Conservation (phyloP, 1,139 yeast genomes). For the Suhomyces chickasaworum region DNA sequence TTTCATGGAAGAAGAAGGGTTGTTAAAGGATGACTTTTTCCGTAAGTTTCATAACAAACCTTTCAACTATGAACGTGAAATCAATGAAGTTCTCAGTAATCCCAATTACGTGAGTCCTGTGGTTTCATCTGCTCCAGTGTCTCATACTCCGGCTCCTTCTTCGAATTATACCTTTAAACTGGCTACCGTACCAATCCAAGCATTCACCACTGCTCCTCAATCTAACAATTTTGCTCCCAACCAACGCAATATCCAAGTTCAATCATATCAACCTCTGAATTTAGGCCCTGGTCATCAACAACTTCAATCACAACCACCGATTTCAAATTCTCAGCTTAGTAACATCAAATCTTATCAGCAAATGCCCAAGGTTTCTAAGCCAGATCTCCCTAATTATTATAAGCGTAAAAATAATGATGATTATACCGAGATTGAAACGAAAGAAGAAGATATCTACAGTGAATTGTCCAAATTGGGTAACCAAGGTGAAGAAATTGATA, state of each 20-base stretch:
- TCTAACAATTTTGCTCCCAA: neutral
- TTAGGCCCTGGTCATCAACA: neutral
- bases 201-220: slow-evolving; percentile 10
- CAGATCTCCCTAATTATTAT: slow-evolving; percentile 7
- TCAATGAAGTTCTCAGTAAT: slow-evolving; percentile 19
- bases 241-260: slow-evolving; percentile 5
- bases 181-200: slow-evolving; percentile 13
- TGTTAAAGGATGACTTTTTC: slow-evolving; percentile 21
- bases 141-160: slow-evolving; percentile 12
- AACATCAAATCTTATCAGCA: slow-evolving; percentile 15
- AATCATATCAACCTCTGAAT: slow-evolving; percentile 1
- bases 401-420: slow-evolving; percentile 9
- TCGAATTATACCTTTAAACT: slow-evolving; percentile 16
- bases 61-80: slow-evolving; percentile 21
- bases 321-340: slow-evolving; percentile 5
- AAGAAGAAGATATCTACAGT: slow-evolving; percentile 17
- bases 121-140: slow-evolving; percentile 8
- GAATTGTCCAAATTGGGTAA: slow-evolving; percentile 20
- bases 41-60: slow-evolving; percentile 21
- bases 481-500: slow-evolving; percentile 15
- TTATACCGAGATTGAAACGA: slow-evolving; percentile 11
- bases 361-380: slow-evolving; percentile 8
- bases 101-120: slow-evolving; percentile 20
- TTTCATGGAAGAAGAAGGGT: slow-evolving; percentile 43
- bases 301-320: neutral